A percentile compares a stretch with the other conserved stretches of the same genome.
Evolutionary conservation across 2,329 filamentous ascomycete genomes (phyloP).

Genomic region (Hysterium pulicare): DNA sequence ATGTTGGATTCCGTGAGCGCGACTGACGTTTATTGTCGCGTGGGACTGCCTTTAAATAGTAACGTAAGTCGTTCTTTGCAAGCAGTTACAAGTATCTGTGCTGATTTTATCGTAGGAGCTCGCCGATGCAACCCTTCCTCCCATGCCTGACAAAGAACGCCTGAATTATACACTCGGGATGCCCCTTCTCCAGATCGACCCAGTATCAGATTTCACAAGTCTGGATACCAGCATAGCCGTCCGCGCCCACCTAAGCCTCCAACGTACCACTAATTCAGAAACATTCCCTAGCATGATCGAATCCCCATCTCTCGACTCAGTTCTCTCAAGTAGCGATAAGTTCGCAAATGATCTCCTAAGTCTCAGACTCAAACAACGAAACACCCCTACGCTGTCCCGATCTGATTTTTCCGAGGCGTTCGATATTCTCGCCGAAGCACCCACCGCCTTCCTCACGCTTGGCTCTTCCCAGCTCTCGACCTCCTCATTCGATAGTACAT

Average conservation of each 20-base stretch:
- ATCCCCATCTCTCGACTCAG: neutral
- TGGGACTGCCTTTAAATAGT: constrained; percentile 41
- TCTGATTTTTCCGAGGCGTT: constrained; percentile 48
- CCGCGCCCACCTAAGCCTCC: constrained; percentile 18
- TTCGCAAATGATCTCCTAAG: constrained; percentile 29
- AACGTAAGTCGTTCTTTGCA: neutral
- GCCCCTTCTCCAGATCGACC: constrained; percentile 52
- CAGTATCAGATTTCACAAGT: constrained; percentile 42
- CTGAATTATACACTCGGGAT: constrained; percentile 54
- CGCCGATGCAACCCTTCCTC: constrained; percentile 63
- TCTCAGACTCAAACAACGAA: constrained; percentile 16
- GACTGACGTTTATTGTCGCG: constrained; percentile 58
- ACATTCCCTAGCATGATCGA: neutral
- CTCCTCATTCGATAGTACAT: constrained; percentile 73
- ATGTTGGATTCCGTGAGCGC: constrained; percentile 62
- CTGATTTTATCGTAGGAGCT: constrained; percentile 37
- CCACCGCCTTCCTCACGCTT: constrained; percentile 23
- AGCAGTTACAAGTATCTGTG: constrained; percentile 8
- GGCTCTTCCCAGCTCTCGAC: constrained; percentile 53
- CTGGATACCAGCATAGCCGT: constrained; percentile 36
- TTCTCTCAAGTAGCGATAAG: constrained; percentile 12
- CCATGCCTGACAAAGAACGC: constrained; percentile 52
- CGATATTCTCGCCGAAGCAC: constrained; percentile 47
- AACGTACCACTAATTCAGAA: constrained; percentile 11
- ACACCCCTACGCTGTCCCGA: constrained; percentile 26